These are phyloP conservation scores for Starmera caribaea DNA, from an alignment of 805 yeast genomes.

Conservation along the genomic window DNA sequence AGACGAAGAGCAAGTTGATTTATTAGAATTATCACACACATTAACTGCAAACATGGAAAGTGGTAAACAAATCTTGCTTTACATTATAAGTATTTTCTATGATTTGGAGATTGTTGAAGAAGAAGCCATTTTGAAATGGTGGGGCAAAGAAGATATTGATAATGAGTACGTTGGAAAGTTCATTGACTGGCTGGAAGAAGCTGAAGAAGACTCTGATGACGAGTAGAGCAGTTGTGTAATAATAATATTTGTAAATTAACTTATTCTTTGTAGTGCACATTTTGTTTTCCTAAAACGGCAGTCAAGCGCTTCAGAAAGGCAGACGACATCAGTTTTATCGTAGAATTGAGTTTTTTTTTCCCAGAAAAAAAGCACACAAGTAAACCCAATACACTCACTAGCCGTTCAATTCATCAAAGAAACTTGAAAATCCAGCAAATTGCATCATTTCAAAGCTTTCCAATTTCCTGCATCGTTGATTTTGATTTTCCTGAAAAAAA, in stretches of 20 bases:
- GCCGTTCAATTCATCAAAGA: too few species aligned
- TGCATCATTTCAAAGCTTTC: too few species aligned
- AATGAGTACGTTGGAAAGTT: slow-evolving; percentile 53
- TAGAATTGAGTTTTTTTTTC: too few species aligned
- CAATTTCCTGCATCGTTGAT: too few species aligned
- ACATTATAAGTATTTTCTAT: slow-evolving; percentile 52
- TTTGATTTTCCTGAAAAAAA: too few species aligned
- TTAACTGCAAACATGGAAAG: slow-evolving; percentile 24
- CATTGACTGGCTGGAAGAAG: slow-evolving; percentile 81
- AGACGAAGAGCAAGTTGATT: slow-evolving; percentile 65
- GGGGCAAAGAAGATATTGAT: slow-evolving; percentile 40
- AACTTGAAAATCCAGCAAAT: too few species aligned
- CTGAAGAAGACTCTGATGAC: slow-evolving; percentile 55
- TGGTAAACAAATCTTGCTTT: slow-evolving; percentile 38
- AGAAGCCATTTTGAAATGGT: slow-evolving; percentile 74
- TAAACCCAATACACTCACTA: too few species aligned
- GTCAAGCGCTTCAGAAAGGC: too few species aligned
- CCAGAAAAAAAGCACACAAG: too few species aligned
- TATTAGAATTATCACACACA: slow-evolving; percentile 39
- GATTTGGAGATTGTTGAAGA: slow-evolving; percentile 80
- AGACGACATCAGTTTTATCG: too few species aligned
- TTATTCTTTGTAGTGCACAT: too few species aligned
- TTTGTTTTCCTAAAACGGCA: too few species aligned
- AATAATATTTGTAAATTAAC: neutral
- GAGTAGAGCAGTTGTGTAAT: slow-evolving; percentile 21